Evolutionary conservation across 78 protist species (phyloP), one percentile per base, ranked within the genome.

Genomic region (Anaeramoeba flamelloides): DNA sequence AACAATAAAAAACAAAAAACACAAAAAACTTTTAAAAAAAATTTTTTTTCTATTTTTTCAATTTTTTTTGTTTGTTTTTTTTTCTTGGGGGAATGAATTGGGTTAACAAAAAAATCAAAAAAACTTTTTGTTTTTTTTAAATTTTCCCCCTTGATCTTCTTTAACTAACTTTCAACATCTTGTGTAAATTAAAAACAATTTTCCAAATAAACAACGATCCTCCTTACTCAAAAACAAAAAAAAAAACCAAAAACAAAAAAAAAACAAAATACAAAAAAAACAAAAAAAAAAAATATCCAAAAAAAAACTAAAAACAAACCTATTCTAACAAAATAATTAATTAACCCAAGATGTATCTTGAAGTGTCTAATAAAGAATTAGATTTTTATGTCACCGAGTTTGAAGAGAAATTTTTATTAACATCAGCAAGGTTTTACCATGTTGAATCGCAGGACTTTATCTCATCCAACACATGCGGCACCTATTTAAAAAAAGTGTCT

Each of bases 331-430:
- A n/a, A n/a, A n/a, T n/a, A n/a, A n/a, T n/a, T n/a, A n/a, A n/a
- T n/a, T n/a, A n/a, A 53, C 17, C 17, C 17, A 26, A 53, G 69
- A 53, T 53, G 69, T 53, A 53, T 53, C 34, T 53, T 53, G 69
- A 53, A 26, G 69, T 53, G 8, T 53, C 69, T 8, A 26, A 26
- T 26, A 53, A 53, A 53, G 69, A 53, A 53, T 26, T 26, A 53
- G 81, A 53, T 2, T 90, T 89, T 30, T 92, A 90, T 79, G 82
- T 76, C 41, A 90, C 81, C 26, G 91, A 87, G 77, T 91, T 92
- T 80, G 95, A 92, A 81, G 39, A 37, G 65, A 87, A 78, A 33
- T 88, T 89, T 31, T 84, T 92, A 36, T 80, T 74, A 36, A 75
- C 36, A 31, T 79, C 92, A 26, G 65, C 89, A 39, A 36, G 79